These are phyloP conservation scores for Lunasporangiospora selenospora DNA, from an alignment of 192 early-diverging fungal species.

Conservation along the genomic window DNA sequence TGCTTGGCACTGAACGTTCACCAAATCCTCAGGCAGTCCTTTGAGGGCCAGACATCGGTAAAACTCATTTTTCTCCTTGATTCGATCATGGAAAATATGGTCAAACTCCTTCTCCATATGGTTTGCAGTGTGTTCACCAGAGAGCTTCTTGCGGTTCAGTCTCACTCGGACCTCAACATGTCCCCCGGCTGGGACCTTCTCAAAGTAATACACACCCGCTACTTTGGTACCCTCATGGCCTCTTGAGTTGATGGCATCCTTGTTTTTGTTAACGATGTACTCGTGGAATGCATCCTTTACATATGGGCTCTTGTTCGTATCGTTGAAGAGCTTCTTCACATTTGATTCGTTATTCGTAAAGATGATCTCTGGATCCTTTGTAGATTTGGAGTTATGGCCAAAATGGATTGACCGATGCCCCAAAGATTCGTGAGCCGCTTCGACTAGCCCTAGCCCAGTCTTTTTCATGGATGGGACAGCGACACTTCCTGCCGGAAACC, in stretches of 20 bases:
- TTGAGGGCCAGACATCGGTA: conserved; percentile 6
- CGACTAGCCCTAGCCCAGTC: neutral
- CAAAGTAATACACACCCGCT: conserved; percentile 51
- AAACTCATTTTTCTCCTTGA: conserved; percentile 23
- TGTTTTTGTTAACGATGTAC: conserved; percentile 42
- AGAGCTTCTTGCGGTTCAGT: conserved; percentile 11
- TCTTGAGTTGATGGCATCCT: conserved; percentile 34
- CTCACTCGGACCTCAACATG: conserved; percentile 34
- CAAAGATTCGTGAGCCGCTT: conserved; percentile 25
- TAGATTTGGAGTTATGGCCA: neutral
- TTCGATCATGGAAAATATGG: conserved; percentile 10
- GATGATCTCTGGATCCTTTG: conserved; percentile 24
- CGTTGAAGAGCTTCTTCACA: conserved; percentile 40
- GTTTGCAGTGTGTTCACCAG: too few species aligned
- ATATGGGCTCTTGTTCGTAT: conserved; percentile 42
- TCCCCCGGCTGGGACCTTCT: conserved; percentile 47
- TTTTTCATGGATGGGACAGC: conserved; percentile 22
- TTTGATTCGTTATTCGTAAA: conserved; percentile 64
- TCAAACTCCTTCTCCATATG: conserved; percentile 9
- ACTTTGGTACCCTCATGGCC: conserved; percentile 53
- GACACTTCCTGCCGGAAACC: conserved; percentile 31
- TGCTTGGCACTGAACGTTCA: conserved; percentile 24
- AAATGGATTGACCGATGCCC: conserved; percentile 31
- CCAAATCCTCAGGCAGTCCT: conserved; percentile 14
- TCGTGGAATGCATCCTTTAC: conserved; percentile 58